These are phyloP conservation scores for Exophiala aquamarina DNA, from an alignment of 2,329 filamentous ascomycete species.

Conservation along the genomic window DNA sequence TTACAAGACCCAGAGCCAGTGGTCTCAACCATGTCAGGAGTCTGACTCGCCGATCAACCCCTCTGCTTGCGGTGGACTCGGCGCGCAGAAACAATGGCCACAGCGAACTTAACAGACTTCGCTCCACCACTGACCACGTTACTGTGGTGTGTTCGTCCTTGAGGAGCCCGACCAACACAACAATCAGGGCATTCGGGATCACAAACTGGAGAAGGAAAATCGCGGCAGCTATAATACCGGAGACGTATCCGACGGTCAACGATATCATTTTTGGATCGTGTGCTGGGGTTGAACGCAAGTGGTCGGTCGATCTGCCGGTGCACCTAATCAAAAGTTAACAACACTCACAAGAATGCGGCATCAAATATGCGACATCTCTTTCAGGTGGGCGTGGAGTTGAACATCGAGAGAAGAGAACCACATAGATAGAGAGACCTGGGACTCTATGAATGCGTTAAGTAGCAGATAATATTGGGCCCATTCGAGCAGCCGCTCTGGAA, in stretches of 20 bases:
- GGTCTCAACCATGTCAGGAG: constrained; percentile 31
- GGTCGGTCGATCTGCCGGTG: too few species aligned
- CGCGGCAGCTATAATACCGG: constrained; percentile 41
- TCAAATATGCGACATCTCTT: too few species aligned
- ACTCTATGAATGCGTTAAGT: too few species aligned
- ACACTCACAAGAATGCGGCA: too few species aligned
- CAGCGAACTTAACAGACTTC: constrained; percentile 39
- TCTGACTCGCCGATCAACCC: constrained; percentile 33
- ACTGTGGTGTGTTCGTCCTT: constrained; percentile 38
- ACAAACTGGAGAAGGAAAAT: constrained; percentile 41
- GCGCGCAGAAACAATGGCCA: constrained; percentile 45
- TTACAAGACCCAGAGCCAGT: constrained; percentile 34
- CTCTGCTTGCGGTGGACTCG: constrained; percentile 36
- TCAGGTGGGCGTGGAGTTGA: too few species aligned
- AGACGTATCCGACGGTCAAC: constrained; percentile 40
- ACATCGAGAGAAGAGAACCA: too few species aligned
- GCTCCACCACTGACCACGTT: constrained; percentile 42
- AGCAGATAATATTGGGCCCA: too few species aligned
- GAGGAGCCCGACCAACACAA: constrained; percentile 39
- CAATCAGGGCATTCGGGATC: constrained; percentile 37
- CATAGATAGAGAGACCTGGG: too few species aligned
- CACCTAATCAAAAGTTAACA: too few species aligned
- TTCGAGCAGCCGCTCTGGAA: too few species aligned
- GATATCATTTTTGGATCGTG: constrained; percentile 18
- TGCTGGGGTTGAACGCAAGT: too few species aligned